phyloP scores from a whole-genome alignment of 305 asterid species.

The Caryopteris hybrid region DNA sequence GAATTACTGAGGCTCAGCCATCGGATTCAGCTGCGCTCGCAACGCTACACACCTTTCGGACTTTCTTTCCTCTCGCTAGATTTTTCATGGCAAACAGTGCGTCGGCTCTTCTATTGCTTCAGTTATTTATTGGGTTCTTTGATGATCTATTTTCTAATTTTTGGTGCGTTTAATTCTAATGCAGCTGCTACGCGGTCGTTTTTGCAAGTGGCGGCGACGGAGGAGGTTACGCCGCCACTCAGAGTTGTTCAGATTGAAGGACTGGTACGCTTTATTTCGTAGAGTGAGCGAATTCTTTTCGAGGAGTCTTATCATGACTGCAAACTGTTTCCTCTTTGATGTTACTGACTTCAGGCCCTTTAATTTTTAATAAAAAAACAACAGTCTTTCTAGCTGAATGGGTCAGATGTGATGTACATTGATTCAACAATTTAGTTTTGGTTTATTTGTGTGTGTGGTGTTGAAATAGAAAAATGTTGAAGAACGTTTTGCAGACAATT shows the following conservation, averaged over 20 bases:
- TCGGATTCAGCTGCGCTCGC: slow-evolving; percentile 12
- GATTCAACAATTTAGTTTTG: not conserved
- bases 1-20: not conserved
- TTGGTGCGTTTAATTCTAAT: not conserved
- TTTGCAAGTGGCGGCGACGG: slow-evolving; percentile 81
- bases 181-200: slow-evolving; percentile 62
- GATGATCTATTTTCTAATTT: not conserved
- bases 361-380: not conserved
- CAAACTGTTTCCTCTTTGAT: not conserved
- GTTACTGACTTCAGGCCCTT: not conserved
- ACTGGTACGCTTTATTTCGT: slow-evolving; percentile 41
- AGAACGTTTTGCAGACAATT: not conserved
- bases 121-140: not conserved
- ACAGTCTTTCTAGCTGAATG: not conserved
- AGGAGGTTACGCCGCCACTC: slow-evolving; percentile 85
- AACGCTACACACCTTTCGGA: not conserved
- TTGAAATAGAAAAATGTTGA: not conserved
- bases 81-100: slow-evolving; percentile 29
- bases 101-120: slow-evolving; percentile 3
- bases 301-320: not conserved
- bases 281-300: not conserved
- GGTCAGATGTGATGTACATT: not conserved
- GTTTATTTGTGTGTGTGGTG: not conserved
- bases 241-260: slow-evolving; percentile 99
- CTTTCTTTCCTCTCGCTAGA: not conserved